A percentile compares a stretch with the other conserved stretches of the same genome.
These are phyloP conservation scores for Auricularia sp. DNA, from an alignment of 768 basidiomycete species.

Conservation along the genomic window DNA sequence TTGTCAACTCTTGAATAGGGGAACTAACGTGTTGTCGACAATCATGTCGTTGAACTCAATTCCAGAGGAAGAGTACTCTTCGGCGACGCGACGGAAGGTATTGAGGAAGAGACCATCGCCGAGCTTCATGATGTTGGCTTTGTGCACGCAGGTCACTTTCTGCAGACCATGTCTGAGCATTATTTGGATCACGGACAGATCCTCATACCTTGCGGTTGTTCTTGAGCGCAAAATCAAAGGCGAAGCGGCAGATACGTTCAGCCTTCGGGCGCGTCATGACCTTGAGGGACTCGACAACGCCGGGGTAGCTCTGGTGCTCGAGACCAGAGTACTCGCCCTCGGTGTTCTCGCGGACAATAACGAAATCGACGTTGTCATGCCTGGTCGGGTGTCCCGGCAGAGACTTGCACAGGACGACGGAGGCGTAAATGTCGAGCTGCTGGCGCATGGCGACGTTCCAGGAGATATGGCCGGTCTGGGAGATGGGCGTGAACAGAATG, in stretches of 20 bases:
- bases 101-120: conserved; percentile 98
- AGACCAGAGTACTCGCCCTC: conserved; percentile 99
- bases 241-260: conserved; percentile 93
- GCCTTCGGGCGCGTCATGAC: conserved; percentile 92
- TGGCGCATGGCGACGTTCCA: conserved; percentile 99
- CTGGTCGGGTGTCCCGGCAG: conserved; percentile 93
- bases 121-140: conserved; percentile 99
- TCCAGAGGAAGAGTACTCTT: conserved; percentile 89
- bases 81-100: conserved; percentile 91
- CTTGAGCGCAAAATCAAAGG: conserved; percentile 97
- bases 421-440: conserved; percentile 97
- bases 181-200: conserved; percentile 2
- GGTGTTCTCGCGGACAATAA: conserved; percentile 99
- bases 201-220: conserved; percentile 83
- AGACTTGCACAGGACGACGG: conserved; percentile 96
- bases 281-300: conserved; percentile 97
- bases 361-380: conserved; percentile 94
- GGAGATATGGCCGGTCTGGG: conserved; percentile 91
- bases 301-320: conserved; percentile 95
- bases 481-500: conserved; percentile 97
- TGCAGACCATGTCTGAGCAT: conserved; percentile 18
- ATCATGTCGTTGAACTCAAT: conserved; percentile 98
- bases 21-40: conserved; percentile 86
- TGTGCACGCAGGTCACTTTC: conserved; percentile 99
- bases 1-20: conserved; percentile 2